Evolutionary conservation across 2,329 filamentous ascomycete genomes (phyloP).

Genomic region (Arthrobotrys iridis): DNA sequence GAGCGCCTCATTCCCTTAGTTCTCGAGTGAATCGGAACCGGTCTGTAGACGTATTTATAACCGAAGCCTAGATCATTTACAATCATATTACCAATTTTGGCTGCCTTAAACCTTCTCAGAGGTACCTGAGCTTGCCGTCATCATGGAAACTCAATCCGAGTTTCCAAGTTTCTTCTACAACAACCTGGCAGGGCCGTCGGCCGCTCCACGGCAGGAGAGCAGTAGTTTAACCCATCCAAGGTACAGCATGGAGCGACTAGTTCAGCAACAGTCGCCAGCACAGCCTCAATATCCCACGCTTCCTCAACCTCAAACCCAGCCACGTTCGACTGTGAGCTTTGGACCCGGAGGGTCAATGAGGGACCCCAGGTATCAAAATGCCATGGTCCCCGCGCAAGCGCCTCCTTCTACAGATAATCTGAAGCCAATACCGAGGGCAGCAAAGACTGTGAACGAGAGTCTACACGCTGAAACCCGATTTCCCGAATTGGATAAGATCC

Average conservation of each 20-base stretch:
- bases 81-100: neutral
- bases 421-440: conserved; percentile 80
- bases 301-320: conserved; percentile 12
- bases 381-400: conserved; percentile 39
- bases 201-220: conserved; percentile 24
- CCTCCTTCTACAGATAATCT: conserved; percentile 60
- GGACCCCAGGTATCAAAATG: conserved; percentile 45
- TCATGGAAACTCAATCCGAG: conserved; percentile 45
- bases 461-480: conserved; percentile 80
- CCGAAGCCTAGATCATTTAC: conserved; percentile 5
- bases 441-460: conserved; percentile 81
- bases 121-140: conserved; percentile 21
- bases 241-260: conserved; percentile 21
- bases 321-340: conserved; percentile 32
- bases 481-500: conserved; percentile 88
- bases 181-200: conserved; percentile 42
- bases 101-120: conserved; percentile 6
- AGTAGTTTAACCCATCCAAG: conserved; percentile 24
- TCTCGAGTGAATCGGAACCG: conserved; percentile 7
- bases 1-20: conserved; percentile 15
- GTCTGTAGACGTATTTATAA: conserved; percentile 8
- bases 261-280: conserved; percentile 21
- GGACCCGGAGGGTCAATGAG: conserved; percentile 41
- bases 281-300: conserved; percentile 39
- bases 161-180: conserved; percentile 52